Evolutionary conservation across 1,284 basidiomycete species (phyloP).

Genomic region (Apiotrichum gracile): DNA sequence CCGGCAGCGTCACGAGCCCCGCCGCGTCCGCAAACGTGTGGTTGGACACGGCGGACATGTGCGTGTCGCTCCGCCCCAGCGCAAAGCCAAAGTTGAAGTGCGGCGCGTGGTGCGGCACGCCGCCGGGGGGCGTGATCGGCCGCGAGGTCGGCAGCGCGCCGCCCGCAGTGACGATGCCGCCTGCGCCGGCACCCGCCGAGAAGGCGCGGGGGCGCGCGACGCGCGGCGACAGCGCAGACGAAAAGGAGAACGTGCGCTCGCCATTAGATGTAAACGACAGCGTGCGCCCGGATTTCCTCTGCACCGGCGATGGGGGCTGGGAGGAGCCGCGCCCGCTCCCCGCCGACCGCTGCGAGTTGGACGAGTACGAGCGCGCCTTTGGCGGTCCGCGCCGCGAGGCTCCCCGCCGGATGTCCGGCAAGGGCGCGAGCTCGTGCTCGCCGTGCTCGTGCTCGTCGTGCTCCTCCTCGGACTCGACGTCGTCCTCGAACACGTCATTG

Average conservation of each 20-base stretch:
- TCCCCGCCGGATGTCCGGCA: conserved; percentile 3
- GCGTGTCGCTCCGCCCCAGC: conserved; percentile 15
- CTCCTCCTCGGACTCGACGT: background rate
- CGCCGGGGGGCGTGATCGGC: background rate
- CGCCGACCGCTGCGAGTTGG: background rate
- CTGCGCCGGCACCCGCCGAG: conserved; percentile 7
- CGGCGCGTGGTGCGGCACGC: background rate
- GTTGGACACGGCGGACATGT: conserved; percentile 12
- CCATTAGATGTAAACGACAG: background rate
- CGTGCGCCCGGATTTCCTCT: background rate
- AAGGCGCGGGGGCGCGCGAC: conserved; percentile 6
- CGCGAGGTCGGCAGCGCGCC: background rate
- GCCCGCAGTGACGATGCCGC: conserved; percentile 3
- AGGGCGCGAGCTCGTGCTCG: conserved; percentile 1
- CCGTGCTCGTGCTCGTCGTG: conserved; percentile 2
- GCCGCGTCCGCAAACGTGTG: conserved; percentile 14
- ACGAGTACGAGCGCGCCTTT: background rate
- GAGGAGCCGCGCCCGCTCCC: background rate
- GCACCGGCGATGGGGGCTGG: background rate
- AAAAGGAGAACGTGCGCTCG: background rate
- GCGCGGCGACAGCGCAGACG: background rate
- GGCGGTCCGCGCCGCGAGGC: no score
- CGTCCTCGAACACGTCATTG: background rate
- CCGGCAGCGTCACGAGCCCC: conserved; percentile 9
- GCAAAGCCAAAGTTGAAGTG: background rate